Base-by-base conservation (phyloP, 805 yeast species). In the Candida tallmaniae region DNA sequence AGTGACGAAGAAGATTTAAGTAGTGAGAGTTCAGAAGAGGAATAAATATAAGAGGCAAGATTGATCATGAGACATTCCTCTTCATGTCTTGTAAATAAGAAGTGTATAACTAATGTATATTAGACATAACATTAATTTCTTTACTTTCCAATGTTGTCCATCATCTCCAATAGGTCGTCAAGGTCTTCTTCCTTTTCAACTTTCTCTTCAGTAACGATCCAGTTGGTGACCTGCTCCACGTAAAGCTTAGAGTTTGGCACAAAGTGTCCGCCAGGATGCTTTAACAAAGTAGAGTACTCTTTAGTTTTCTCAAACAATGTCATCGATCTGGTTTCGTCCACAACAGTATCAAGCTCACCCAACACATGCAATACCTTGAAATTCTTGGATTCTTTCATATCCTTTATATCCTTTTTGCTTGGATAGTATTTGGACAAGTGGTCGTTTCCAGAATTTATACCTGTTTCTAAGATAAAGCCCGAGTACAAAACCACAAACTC, bases 191-290 rank as follows among this genome's bases (percentile, higher is more conserved):
- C 38, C 23, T 41, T 38, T 6, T 31, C 27, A 23, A 27, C 19
- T 14, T 36, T 20, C 22, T 38, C 23, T 9, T 46, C 48, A 10
- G 32, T 34, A 31, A 48, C 53, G 9, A 67, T 60, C 72, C 72
- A 67, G 38, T 60, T 62, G 12, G 57, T 48, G 5, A 65, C 70
- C 40, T 63, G 64, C 35, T 61, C 66, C 2, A 65, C 54, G 40
- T 58, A 48, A 11, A 54, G 31, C 56, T 83, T 84, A 32, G 88
- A 81, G 59, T 86, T 87, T 19, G 97, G 98, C 30, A 90, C 96
- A 62, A 83, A 88, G 54, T 90, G 98, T 2, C 97, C 97, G 41
- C 98, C 97, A 7, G 97, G 97, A 51, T 90, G 98, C 44, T 75
- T 81, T 39, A 82, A 66, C 5, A 83, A 62, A 34, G 74, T 73